phyloP scores from a whole-genome alignment of 768 basidiomycete species.

The Austroboletus eburneus region DNA sequence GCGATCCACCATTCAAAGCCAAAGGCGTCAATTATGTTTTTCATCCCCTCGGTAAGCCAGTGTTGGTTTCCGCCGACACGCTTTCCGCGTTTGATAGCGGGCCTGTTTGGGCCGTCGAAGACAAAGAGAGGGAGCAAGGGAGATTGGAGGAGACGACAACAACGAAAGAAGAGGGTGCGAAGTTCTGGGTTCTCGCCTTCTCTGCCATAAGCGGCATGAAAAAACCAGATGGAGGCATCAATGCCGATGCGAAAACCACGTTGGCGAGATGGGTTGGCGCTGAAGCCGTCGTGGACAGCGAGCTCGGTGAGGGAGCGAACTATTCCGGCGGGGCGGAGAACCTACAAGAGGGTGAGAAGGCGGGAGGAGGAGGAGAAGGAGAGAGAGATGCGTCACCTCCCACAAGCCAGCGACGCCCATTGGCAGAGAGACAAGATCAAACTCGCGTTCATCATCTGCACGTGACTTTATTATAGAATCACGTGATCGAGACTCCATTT shows the following conservation, averaged over 20 bases:
- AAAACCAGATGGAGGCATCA: slow-evolving; percentile 81
- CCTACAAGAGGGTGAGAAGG: slow-evolving; percentile 39
- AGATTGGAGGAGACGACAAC: slow-evolving; percentile 67
- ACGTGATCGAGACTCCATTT: too few relatives aligned
- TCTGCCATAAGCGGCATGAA: slow-evolving; percentile 62
- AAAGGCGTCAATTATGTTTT: slow-evolving; percentile 72
- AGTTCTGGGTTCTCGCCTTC: slow-evolving; percentile 88
- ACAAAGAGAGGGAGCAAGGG: slow-evolving; percentile 89
- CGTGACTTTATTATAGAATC: slow-evolving; percentile 3
- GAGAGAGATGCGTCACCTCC: too few relatives aligned
- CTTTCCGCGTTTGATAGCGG: slow-evolving; percentile 76
- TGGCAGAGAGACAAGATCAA: neutral
- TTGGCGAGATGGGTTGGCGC: slow-evolving; percentile 54
- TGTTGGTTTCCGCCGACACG: slow-evolving; percentile 57
- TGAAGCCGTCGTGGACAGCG: slow-evolving; percentile 71
- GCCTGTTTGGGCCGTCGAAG: slow-evolving; percentile 86
- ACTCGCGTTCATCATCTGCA: neutral
- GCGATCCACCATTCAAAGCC: slow-evolving; percentile 80
- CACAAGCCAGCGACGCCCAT: slow-evolving; percentile 52
- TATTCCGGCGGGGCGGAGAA: slow-evolving; percentile 67
- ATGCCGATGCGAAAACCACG: slow-evolving; percentile 83
- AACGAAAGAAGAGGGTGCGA: slow-evolving; percentile 81
- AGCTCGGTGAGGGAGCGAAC: slow-evolving; percentile 74
- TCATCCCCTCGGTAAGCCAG: slow-evolving; percentile 72
- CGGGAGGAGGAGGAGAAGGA: too few relatives aligned